Evolutionary conservation across 306 rosid species (phyloP), one percentile per base, ranked within the genome.

Genomic region (Vigna mungo): DNA sequence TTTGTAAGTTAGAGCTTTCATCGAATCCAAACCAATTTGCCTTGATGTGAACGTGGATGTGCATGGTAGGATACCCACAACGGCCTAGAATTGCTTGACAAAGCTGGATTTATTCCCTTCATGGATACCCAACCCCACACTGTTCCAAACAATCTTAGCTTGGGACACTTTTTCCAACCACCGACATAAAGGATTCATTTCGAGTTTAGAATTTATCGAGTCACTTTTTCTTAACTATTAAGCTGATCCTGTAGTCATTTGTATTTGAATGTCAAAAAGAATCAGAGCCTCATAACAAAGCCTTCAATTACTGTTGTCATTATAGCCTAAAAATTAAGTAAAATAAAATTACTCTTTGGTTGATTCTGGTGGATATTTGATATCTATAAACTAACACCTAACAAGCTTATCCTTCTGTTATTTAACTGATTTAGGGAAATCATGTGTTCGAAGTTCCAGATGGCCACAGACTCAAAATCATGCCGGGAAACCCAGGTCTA

Each of bases 381-480:
- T 70, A 20, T 48, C 9, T 80, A n/a, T 49, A 54, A 64, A 44
- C 59, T 66, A 43, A 55, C 58, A 43, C 70, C 64, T 79, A 48
- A 71, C 69, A 76, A 43, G 17, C 68, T 43, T 44, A 75, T 32
- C 72, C 80, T 72, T 71, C 43, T 84, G 71, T 70, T 82, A 43
- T 71, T 68, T 9, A 51, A 69, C 58, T 74, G 66, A 30, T 84
- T 72, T 90, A 92, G 98, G 98, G 97, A 80, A 84, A 89, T 86
- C 98, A 87, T 75, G 86, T 80, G 56, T 92, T 85, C 79, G 93
- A 94, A 85, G 96, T 94, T 88, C 98, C 97, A 56, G 86, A 90
- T 87, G 93, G 97, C 78, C 80, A 85, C 88, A 90, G 78, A 84
- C 16, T 92, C 81, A 89, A 88, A 91, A 82, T 94, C 70, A 68